Base-by-base conservation (phyloP, 352 stramenopile species). In the Aphanomyces astaci region DNA sequence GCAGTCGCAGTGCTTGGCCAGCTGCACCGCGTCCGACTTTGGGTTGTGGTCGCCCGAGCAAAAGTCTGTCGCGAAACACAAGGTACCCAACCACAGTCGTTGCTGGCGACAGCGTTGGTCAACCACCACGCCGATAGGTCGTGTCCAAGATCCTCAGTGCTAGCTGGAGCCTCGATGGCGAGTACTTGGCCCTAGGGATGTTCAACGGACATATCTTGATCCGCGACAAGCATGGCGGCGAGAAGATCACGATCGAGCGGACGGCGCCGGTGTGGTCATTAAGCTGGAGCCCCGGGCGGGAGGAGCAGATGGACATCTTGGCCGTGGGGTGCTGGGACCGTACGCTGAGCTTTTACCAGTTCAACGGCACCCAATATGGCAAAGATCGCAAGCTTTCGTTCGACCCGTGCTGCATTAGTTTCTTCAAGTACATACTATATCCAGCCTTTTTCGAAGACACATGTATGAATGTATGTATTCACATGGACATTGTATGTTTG, bases 251-350 rank as follows among this genome's bases (percentile, higher is more conserved):
- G 2, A 97, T 98, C 36, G 89, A 96, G 51, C 79, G 92, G 5
- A 74, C 81, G 0, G 87, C 77, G 0, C 91, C 91, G 0, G 84
- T 96, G 22, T 97, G 91, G 90, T 84, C 82, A 39, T 63, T 98
- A 27, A 77, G 75, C 17, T 98, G 89, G 89, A 94, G 80, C 70
- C 83, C 90, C 25, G 67, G 86, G 10, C 75, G 78, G 0, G 87
- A 96, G 32, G 87, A 95, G 33, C 86, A 87, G 43, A 76, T 87
- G 4, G 86, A 97, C 64, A 73, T 93, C 17, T 76, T 98, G 2
- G 91, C 91, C 0, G 85, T 98, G 5, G 95, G 94, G 9, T 97
- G 88, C 72, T 98, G 95, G 94, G 92, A 98, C 62, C 82, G 92
- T 63, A 95, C 90, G 28, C 76, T 98, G 30, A 90, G 82, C 49